These are phyloP conservation scores for Ophiostoma himal-ulmi DNA, from an alignment of 2,329 filamentous ascomycete genomes.

Conservation along the genomic window DNA sequence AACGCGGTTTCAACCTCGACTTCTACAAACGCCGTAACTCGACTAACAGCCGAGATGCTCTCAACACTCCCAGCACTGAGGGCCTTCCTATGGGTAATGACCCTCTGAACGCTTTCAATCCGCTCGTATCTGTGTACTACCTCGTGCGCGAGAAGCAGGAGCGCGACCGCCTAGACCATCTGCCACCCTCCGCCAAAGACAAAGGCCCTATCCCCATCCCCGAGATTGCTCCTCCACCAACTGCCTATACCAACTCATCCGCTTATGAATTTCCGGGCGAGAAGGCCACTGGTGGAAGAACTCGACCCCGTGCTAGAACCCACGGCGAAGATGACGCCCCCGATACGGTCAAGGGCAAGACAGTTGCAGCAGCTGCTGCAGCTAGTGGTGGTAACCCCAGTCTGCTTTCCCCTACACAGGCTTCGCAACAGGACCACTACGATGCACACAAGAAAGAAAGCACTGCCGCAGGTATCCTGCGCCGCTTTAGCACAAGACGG, in stretches of 20 bases:
- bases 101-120: slow-evolving; percentile 87
- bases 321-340: slow-evolving; percentile 89
- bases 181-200: slow-evolving; percentile 39
- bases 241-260: slow-evolving; percentile 80
- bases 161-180: slow-evolving; percentile 54
- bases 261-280: slow-evolving; percentile 86
- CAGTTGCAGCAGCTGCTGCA: slow-evolving; percentile 35
- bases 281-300: slow-evolving; percentile 75
- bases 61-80: slow-evolving; percentile 78
- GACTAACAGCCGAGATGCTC: slow-evolving; percentile 77
- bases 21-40: slow-evolving; percentile 96
- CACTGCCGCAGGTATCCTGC: slow-evolving; percentile 72
- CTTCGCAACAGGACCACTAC: slow-evolving; percentile 49
- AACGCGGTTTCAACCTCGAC: slow-evolving; percentile 81
- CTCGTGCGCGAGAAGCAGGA: slow-evolving; percentile 93
- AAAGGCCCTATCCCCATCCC: slow-evolving; percentile 49
- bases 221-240: slow-evolving; percentile 73
- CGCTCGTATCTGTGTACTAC: slow-evolving; percentile 89
- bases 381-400: slow-evolving; percentile 10
- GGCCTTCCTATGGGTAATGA: slow-evolving; percentile 76
- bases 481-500: slow-evolving; percentile 84
- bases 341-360: slow-evolving; percentile 56
- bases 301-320: slow-evolving; percentile 78
- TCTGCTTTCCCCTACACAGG: slow-evolving; percentile 38
- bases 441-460: slow-evolving; percentile 76